Evolutionary conservation across 2,329 filamentous ascomycete species (phyloP).

Genomic region (Hortaea werneckii): DNA sequence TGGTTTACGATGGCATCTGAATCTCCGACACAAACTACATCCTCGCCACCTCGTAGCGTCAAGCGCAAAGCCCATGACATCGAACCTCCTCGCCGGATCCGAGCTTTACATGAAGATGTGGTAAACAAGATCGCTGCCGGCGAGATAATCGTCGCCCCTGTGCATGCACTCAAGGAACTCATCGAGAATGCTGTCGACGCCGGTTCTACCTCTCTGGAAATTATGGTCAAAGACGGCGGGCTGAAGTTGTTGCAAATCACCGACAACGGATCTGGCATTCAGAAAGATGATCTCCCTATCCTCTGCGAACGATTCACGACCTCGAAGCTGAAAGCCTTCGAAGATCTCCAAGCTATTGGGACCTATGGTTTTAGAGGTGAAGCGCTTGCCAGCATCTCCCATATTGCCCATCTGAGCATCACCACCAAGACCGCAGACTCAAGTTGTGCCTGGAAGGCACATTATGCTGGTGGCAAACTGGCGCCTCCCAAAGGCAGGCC

Average conservation of each 20-base stretch:
- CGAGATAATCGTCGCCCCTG: constrained; percentile 94
- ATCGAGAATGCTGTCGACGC: constrained; percentile 97
- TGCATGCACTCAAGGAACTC: constrained; percentile 90
- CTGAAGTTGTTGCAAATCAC: constrained; percentile 93
- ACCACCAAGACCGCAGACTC: constrained; percentile 89
- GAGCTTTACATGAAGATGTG: constrained; percentile 84
- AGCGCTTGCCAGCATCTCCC: constrained; percentile 92
- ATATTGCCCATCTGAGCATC: constrained; percentile 90
- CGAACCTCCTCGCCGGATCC: constrained; percentile 37
- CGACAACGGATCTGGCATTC: constrained; percentile 92
- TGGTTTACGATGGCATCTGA: not conserved
- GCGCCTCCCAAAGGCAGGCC: constrained; percentile 81
- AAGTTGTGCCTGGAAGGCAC: constrained; percentile 78
- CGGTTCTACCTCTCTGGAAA: constrained; percentile 82
- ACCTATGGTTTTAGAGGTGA: constrained; percentile 98
- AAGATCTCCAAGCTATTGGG: constrained; percentile 78
- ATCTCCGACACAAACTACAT: not conserved
- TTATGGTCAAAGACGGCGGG: constrained; percentile 88
- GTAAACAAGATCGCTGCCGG: constrained; percentile 98
- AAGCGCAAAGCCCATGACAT: constrained; percentile 26
- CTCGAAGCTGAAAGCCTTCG: constrained; percentile 87
- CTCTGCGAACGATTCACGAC: constrained; percentile 95
- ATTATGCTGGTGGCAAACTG: constrained; percentile 75
- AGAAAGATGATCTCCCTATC: constrained; percentile 83
- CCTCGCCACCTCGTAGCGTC: constrained; percentile 20